These are phyloP conservation scores for Lachnellula suecica DNA, from an alignment of 2,329 filamentous ascomycete species.

Conservation along the genomic window DNA sequence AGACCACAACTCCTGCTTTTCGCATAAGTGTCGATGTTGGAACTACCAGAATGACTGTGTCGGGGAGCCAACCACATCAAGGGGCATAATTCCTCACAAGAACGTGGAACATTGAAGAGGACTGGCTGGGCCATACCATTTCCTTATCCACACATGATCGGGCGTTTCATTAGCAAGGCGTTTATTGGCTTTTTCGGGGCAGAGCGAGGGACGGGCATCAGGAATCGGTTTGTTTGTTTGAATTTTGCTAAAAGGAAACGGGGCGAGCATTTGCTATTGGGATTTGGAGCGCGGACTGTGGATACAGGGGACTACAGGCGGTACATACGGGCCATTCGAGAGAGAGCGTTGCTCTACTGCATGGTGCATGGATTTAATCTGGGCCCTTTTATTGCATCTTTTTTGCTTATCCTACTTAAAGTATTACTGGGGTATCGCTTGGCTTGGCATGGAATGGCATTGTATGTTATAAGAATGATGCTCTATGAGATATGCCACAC, in stretches of 20 bases:
- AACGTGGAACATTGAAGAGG: no score
- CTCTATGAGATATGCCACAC: no score
- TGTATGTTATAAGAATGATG: not conserved
- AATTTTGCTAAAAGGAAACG: not conserved
- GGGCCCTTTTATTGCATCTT: not conserved
- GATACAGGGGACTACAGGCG: not conserved
- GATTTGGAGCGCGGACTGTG: not conserved
- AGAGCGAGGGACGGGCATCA: not conserved
- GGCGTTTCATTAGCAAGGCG: constrained; percentile 19
- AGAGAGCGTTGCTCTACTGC: not conserved
- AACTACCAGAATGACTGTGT: not conserved
- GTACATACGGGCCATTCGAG: not conserved
- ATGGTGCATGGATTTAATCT: not conserved
- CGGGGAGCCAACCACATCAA: not conserved
- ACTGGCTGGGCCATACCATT: constrained; percentile 19
- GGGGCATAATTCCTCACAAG: not conserved
- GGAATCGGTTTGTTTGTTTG: not conserved
- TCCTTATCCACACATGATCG: constrained; percentile 7
- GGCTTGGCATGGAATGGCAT: not conserved
- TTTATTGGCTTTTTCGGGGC: constrained; percentile 8
- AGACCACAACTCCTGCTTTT: not conserved
- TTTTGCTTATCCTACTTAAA: not conserved
- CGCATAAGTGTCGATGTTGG: not conserved
- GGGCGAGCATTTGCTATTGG: not conserved
- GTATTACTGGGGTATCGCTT: not conserved